phyloP scores from a whole-genome alignment of 495 filamentous ascomycete species.

The Pseudomonodictys pantanalensis region DNA sequence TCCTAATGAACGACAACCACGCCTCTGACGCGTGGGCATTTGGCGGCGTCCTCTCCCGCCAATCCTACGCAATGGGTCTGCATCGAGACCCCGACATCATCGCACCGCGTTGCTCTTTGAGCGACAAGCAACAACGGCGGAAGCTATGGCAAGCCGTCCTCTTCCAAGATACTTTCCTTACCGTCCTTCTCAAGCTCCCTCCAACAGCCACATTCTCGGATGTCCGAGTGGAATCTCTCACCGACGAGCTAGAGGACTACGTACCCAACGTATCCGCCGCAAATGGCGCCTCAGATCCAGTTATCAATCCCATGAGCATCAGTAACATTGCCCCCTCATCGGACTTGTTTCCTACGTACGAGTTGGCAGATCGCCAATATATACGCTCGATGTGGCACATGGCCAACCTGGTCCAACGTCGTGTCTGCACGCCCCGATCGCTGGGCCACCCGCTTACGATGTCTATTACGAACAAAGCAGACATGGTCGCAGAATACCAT shows the following conservation, averaged over 20 bases:
- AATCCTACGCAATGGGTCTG: constrained; percentile 73
- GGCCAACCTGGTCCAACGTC: constrained; percentile 67
- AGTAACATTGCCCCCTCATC: constrained; percentile 38
- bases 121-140: constrained; percentile 66
- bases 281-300: constrained; percentile 12
- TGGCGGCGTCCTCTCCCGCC: constrained; percentile 65
- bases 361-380: constrained; percentile 57
- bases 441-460: constrained; percentile 62
- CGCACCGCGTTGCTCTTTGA: constrained; percentile 53
- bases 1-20: constrained; percentile 75
- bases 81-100: constrained; percentile 72
- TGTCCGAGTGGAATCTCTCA: constrained; percentile 63
- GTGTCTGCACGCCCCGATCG: constrained; percentile 63
- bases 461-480: constrained; percentile 56
- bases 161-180: constrained; percentile 73
- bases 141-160: constrained; percentile 75
- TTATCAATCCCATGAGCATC: constrained; percentile 44
- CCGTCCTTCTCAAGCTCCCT: constrained; percentile 68
- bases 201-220: constrained; percentile 71
- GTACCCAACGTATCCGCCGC: constrained; percentile 27
- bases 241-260: constrained; percentile 45
- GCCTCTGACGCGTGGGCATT: constrained; percentile 74
- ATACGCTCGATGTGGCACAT: constrained; percentile 69
- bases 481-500: constrained; percentile 59
- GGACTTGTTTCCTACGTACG: constrained; percentile 30